Conservation (phyloP, 139 green algal genomes). For the Micractinium conductrix region DNA sequence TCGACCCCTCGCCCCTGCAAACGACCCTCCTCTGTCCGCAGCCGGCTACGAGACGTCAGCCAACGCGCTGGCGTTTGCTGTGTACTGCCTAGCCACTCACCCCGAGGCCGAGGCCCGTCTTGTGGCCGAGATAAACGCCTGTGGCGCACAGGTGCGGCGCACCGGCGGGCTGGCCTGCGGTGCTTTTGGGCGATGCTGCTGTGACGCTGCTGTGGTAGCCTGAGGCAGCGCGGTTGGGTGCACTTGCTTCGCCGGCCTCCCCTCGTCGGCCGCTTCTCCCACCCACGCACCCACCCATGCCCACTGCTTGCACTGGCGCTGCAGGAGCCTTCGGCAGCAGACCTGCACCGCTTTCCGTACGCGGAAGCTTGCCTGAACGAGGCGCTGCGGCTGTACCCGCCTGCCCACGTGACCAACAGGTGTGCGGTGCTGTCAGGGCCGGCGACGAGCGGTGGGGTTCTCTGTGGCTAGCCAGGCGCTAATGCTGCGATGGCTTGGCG, state of each 20-base stretch:
- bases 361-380: constrained; percentile 42
- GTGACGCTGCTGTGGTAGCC: too few species aligned
- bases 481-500: too few species aligned
- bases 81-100: constrained; percentile 39
- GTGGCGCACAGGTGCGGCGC: constrained; percentile 35
- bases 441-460: too few species aligned
- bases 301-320: background rate
- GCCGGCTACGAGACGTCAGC: constrained; percentile 33
- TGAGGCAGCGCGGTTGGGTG: too few species aligned
- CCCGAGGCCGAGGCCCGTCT: constrained; percentile 33
- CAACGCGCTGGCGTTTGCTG: constrained; percentile 39
- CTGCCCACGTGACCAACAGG: constrained; percentile 23
- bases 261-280: background rate
- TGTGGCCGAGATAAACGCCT: constrained; percentile 42
- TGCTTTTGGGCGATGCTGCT: too few species aligned
- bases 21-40: background rate
- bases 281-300: background rate
- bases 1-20: background rate
- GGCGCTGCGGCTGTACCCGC: constrained; percentile 41
- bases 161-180: too few species aligned
- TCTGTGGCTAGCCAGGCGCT: too few species aligned
- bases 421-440: too few species aligned
- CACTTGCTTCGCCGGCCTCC: background rate
- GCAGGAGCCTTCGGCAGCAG: constrained; percentile 11
- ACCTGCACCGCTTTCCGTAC: constrained; percentile 37